Conservation (phyloP, 345 rosid genomes). For the Hibiscus syriacus region DNA sequence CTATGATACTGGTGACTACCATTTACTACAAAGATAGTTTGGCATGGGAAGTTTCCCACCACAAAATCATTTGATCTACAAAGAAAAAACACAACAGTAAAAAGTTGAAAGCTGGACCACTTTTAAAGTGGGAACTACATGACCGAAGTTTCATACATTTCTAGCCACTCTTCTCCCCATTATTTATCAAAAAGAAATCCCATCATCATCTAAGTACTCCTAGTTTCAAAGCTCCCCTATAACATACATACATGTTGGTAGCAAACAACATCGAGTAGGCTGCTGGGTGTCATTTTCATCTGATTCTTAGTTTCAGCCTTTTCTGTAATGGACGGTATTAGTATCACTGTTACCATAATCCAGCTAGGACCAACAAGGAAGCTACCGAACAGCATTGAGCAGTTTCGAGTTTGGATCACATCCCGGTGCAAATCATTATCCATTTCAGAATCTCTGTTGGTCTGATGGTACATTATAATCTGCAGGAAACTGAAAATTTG, state of each 20-base stretch:
- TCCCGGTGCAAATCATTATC: background rate
- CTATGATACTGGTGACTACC: background rate
- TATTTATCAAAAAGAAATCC: background rate
- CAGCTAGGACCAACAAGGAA: background rate
- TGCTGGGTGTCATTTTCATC: background rate
- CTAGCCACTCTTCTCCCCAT: background rate
- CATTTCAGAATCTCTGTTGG: background rate
- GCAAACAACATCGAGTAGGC: background rate
- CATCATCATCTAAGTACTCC: background rate
- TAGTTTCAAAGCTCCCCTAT: background rate
- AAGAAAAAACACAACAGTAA: background rate
- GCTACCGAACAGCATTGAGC: background rate
- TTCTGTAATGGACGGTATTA: background rate
- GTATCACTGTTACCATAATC: background rate
- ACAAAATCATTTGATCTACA: background rate
- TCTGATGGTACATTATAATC: background rate
- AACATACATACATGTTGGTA: background rate
- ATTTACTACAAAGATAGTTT: background rate
- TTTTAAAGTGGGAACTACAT: background rate
- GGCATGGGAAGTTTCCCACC: background rate
- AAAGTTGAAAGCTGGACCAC: background rate
- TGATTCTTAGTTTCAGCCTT: background rate
- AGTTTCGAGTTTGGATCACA: background rate
- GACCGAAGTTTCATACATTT: background rate
- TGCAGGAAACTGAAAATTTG: background rate